A percentile compares a stretch with the other conserved stretches of the same genome.
Conservation (phyloP, 257 asterid genomes). For the Solanum pennellii region DNA sequence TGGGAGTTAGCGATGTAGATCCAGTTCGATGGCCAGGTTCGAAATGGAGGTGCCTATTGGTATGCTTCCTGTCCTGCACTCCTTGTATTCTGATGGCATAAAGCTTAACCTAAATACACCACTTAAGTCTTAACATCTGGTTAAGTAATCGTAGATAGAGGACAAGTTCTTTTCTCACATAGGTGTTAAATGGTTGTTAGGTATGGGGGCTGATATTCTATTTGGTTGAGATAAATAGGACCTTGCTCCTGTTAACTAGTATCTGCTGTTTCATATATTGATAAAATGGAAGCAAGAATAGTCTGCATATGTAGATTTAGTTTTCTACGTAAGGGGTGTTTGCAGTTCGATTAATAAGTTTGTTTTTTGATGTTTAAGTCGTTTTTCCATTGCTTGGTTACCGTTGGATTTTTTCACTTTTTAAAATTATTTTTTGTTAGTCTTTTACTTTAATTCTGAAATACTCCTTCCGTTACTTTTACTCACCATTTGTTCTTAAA, state of each 20-base stretch:
- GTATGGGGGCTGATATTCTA: background rate
- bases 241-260: background rate
- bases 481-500: background rate
- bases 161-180: background rate
- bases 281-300: background rate
- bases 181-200: background rate
- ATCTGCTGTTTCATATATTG: background rate
- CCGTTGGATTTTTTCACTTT: background rate
- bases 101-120: background rate
- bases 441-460: background rate
- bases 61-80: constrained; percentile 8
- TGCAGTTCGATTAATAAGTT: background rate
- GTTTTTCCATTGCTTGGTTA: background rate
- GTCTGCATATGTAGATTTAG: background rate
- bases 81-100: background rate
- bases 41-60: constrained; percentile 91
- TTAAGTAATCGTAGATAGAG: background rate
- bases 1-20: constrained; percentile 69
- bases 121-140: background rate
- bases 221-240: background rate
- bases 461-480: background rate
- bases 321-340: background rate
- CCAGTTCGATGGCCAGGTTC: constrained; percentile 92
- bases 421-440: background rate
- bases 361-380: background rate